These are phyloP conservation scores for Scheffersomyces lignicola DNA, from an alignment of 1,139 yeast genomes.

Conservation along the genomic window DNA sequence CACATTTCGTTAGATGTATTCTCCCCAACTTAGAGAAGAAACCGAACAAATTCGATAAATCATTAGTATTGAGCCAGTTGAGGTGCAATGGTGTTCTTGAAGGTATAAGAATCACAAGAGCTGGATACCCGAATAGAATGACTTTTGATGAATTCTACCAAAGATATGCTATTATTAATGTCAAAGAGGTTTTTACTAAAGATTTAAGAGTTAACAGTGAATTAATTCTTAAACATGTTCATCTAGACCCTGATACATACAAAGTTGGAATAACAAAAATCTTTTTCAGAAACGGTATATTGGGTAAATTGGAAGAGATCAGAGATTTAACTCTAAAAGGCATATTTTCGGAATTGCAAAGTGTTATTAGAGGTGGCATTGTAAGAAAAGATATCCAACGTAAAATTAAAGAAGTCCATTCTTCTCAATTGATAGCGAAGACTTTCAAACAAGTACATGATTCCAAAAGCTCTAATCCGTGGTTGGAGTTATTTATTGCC, in stretches of 20 bases:
- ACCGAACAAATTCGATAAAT: constrained; percentile 71
- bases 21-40: constrained; percentile 80
- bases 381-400: constrained; percentile 54
- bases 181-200: constrained; percentile 46
- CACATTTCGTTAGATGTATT: constrained; percentile 96
- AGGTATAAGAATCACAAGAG: constrained; percentile 95
- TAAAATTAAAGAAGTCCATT: constrained; percentile 61
- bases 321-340: constrained; percentile 66
- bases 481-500: constrained; percentile 75
- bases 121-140: constrained; percentile 94
- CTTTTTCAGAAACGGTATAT: constrained; percentile 91
- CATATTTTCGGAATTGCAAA: constrained; percentile 63
- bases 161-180: constrained; percentile 68
- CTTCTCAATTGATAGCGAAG: constrained; percentile 67
- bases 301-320: constrained; percentile 79
- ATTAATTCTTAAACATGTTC: constrained; percentile 58
- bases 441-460: constrained; percentile 58
- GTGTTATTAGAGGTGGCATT: constrained; percentile 64
- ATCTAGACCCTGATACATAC: constrained; percentile 63
- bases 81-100: constrained; percentile 97
- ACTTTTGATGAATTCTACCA: constrained; percentile 76
- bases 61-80: constrained; percentile 80
- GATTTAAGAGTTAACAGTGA: constrained; percentile 66
- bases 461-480: constrained; percentile 58
- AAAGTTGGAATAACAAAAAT: constrained; percentile 84